Evolutionary conservation across 2,329 filamentous ascomycete species (phyloP).

Genomic region (Aspergillus niger): DNA sequence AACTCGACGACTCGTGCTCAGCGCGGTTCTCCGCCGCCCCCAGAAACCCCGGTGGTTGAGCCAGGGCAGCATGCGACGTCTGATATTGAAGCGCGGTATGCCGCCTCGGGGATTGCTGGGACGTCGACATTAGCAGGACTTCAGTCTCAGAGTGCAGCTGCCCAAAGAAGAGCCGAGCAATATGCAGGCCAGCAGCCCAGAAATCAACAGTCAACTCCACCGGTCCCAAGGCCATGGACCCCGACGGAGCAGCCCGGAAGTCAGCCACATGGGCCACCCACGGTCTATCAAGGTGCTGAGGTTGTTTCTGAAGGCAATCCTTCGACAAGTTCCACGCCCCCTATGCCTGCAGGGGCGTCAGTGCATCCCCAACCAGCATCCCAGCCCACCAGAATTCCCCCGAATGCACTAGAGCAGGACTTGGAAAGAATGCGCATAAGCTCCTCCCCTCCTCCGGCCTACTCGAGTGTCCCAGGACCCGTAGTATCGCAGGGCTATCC

Average conservation of each 20-base stretch:
- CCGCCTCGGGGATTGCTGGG: conserved; percentile 85
- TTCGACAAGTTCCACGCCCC: conserved; percentile 40
- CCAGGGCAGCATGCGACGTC: conserved; percentile 70
- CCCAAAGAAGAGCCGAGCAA: conserved; percentile 76
- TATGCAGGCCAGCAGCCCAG: conserved; percentile 61
- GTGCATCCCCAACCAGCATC: conserved; percentile 22
- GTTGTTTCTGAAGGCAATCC: conserved; percentile 58
- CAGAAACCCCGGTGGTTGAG: conserved; percentile 82
- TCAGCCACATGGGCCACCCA: conserved; percentile 84
- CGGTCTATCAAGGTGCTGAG: conserved; percentile 83
- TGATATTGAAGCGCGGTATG: conserved; percentile 88
- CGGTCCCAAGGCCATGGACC: conserved; percentile 75
- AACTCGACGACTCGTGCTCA: conserved; percentile 90
- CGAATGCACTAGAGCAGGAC: conserved; percentile 80
- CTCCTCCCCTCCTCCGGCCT: conserved; percentile 90
- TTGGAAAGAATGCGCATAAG: conserved; percentile 78
- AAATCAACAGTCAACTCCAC: conserved; percentile 33
- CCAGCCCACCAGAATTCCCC: conserved; percentile 49
- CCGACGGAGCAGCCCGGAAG: conserved; percentile 87
- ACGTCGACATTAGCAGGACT: conserved; percentile 78
- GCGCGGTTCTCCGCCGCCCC: conserved; percentile 89
- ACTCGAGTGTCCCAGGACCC: conserved; percentile 70
- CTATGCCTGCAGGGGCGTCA: conserved; percentile 27
- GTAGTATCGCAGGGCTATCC: conserved; percentile 63
- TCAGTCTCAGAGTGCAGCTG: conserved; percentile 74